Evolutionary conservation across 305 asterid genomes (phyloP), one percentile per base, ranked within the genome.

Genomic region (Rubia tinctorum): DNA sequence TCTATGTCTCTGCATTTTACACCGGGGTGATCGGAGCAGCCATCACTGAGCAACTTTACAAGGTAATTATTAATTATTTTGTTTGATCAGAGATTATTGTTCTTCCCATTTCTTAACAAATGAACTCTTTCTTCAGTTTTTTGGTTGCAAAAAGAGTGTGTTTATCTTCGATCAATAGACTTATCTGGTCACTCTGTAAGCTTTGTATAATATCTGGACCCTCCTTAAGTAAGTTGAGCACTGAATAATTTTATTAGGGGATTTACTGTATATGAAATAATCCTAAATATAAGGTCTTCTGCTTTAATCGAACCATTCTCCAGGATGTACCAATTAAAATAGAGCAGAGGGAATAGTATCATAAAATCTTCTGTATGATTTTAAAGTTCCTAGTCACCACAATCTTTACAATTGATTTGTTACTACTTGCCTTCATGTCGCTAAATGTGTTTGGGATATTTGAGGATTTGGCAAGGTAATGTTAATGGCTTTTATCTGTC

Each of bases 11-110:
- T 78, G 95, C 96, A 60, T 93, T 93, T 78, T 93, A 93, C 73
- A 91, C 98, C 0, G 96, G 98, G 27, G 92, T 93, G 63, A 43
- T 93, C 61, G 95, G 93, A 60, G 89, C 98, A 2, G 96, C 98
- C 49, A 86, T 93, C 79, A 85, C 89, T 0, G 98, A 93, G 79
- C 97, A 93, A 75, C 88, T 77, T 70, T 86, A 87, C 75, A 93
- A 88, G 97, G 97, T 90, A 74, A 74, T 59, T 64, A 2, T 45
- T 23, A 27, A 49, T 42, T 9, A 18, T 69, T 67, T 62, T 14
- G 58, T 42, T n/a, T 12, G 14, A 37, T 34, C 8, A 51, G 20
- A 37, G 4, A 23, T 61, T 47, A 7, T 44, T 22, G 18, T 7
- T 58, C 63, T 58, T 44, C 73, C 20, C 34, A 30, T 22, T 5